Evolutionary conservation across 1,284 basidiomycete genomes (phyloP).

Genomic region (Sporisorium graminicola): DNA sequence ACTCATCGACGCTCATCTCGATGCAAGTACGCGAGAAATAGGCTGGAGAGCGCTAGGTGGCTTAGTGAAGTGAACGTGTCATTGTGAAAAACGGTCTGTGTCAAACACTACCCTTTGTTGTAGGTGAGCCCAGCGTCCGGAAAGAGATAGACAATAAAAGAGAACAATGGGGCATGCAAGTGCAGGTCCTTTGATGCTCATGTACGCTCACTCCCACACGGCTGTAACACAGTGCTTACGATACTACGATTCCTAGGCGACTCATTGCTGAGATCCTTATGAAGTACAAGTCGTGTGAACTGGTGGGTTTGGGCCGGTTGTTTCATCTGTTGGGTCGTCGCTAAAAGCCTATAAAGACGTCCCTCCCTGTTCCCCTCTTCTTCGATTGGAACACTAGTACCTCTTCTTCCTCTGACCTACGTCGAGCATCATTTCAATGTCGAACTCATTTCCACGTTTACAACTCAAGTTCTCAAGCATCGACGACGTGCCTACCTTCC

Average conservation of each 20-base stretch:
- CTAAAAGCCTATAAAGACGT: neutral
- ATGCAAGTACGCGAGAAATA: conserved; percentile 1
- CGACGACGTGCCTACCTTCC: conserved; percentile 18
- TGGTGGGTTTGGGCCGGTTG: neutral
- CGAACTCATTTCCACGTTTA: neutral
- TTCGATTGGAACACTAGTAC: no score
- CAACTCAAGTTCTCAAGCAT: conserved; percentile 15
- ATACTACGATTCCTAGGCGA: neutral
- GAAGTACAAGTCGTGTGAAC: neutral
- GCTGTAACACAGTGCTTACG: neutral
- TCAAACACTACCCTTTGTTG: neutral
- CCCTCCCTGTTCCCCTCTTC: neutral
- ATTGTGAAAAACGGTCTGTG: neutral
- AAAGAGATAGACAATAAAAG: neutral
- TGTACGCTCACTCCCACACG: conserved; percentile 9
- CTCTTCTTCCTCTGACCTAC: neutral
- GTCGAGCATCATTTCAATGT: neutral
- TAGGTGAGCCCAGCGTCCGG: neutral
- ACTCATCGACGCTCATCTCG: conserved; percentile 23
- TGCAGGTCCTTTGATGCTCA: conserved; percentile 5
- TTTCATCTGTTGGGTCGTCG: neutral
- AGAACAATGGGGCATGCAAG: conserved; percentile 1
- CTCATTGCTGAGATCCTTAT: neutral
- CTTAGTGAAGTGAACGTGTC: neutral
- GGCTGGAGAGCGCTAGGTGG: neutral